Base-by-base conservation (phyloP, 495 filamentous ascomycete genomes). In the Chaetomidium leptoderma region DNA sequence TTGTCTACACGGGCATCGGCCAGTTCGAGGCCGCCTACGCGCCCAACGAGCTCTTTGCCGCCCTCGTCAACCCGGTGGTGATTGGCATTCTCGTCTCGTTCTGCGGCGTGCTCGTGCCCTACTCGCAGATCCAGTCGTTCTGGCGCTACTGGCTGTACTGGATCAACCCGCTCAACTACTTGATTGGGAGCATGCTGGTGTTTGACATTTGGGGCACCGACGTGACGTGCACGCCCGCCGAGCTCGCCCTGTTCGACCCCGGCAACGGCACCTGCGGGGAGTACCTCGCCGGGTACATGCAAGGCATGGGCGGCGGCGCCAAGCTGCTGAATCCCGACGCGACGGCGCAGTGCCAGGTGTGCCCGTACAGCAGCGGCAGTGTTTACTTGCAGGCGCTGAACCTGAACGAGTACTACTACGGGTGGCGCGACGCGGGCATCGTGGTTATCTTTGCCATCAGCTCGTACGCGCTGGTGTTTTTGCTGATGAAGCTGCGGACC, bases 351-450 rank as follows among this genome's bases (percentile, higher is more conserved):
- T 90, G 87, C 61, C 65, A 74, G n/a, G 86, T 81, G 53, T 90
- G 87, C 59, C 78, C 81, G 57, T 87, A 80, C 62, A 70, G 69
- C 4, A 74, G 39, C 42, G 86, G 85, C 0, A 76, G 81, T 59
- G 73, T 81, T 42, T 89, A 81, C 58, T 71, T 85, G 45, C 46
- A 40, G 36, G 54, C 53, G 27, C 32, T 73, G 2, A 69, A 72
- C 21, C 45, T 68, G 9, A 56, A 61, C 26, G 56, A 66, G 65
- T 81, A 76, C 66, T 47, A 65, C 53, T 64, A 85, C 55, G 83
- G 83, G 48, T 88, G 86, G 86, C 72, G 82, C 32, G 70, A 85
- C 63, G 83, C 81, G 56, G 85, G 76, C 42, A 72, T 83, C 69
- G 58, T 66, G 11, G 57, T 63, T 26, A 61, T 69, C 21, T 75